phyloP scores from a whole-genome alignment of 768 basidiomycete species.

The Plicaturopsis crispa region DNA sequence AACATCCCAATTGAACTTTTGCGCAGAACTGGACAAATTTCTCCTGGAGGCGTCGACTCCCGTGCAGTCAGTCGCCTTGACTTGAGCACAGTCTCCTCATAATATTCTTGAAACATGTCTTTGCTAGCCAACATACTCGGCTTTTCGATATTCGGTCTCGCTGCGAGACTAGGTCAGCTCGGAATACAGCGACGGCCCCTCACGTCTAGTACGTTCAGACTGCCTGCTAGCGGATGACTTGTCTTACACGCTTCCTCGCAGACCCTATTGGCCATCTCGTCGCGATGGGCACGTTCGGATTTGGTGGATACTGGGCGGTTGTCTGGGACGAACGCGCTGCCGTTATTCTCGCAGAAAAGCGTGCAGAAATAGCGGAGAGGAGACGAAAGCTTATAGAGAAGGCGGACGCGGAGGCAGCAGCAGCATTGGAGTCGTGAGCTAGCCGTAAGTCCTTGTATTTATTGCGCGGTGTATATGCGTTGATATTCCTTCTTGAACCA shows the following conservation, averaged over 20 bases:
- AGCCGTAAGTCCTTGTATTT: no score
- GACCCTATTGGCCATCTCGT: slow-evolving; percentile 68
- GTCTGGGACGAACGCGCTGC: slow-evolving; percentile 56
- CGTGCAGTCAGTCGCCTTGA: neutral
- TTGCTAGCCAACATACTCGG: slow-evolving; percentile 66
- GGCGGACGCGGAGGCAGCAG: slow-evolving; percentile 24
- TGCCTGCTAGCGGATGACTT: neutral
- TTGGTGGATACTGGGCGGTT: slow-evolving; percentile 69
- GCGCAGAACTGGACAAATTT: no score
- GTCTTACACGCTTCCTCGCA: slow-evolving; percentile 17
- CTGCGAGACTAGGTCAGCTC: slow-evolving; percentile 79
- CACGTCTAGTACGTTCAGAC: slow-evolving; percentile 59
- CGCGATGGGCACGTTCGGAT: slow-evolving; percentile 65
- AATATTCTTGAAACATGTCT: no score
- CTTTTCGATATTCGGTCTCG: slow-evolving; percentile 78
- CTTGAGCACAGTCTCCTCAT: no score
- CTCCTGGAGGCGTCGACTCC: no score
- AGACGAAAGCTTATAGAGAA: slow-evolving; percentile 30
- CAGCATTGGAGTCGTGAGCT: no score
- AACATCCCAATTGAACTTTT: no score
- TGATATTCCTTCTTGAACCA: no score
- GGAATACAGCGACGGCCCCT: slow-evolving; percentile 77
- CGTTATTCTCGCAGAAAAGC: slow-evolving; percentile 57
- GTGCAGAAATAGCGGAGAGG: slow-evolving; percentile 47
- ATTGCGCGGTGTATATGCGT: no score